Percentiles rank a stretch among this genome's conserved stretches.
Evolutionary conservation across 1,139 yeast species (phyloP).

Genomic region (Hanseniaspora gamundiae): DNA sequence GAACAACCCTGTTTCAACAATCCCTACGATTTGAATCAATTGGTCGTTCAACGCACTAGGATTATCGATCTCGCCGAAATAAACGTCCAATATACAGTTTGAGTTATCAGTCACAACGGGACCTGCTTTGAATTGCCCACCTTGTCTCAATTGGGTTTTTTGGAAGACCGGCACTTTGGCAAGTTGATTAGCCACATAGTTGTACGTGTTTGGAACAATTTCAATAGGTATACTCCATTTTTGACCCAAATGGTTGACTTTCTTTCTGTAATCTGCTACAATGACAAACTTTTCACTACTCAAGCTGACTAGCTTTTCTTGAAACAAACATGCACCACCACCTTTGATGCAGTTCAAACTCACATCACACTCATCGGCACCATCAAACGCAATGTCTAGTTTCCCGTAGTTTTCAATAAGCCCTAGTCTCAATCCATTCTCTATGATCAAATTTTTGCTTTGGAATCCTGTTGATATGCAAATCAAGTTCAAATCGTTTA

Average conservation of each 20-base stretch:
- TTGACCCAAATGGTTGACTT: slow-evolving; percentile 53
- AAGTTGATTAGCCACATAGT: slow-evolving; percentile 59
- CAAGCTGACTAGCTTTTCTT: slow-evolving; percentile 86
- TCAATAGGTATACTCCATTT: slow-evolving; percentile 97
- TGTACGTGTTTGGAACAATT: slow-evolving; percentile 81
- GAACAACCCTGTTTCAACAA: slow-evolving; percentile 93
- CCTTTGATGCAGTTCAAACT: slow-evolving; percentile 84
- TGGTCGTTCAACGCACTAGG: slow-evolving; percentile 46
- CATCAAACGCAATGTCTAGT: slow-evolving; percentile 91
- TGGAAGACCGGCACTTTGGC: slow-evolving; percentile 29
- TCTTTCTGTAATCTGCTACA: slow-evolving; percentile 89
- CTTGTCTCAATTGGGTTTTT: slow-evolving; percentile 61
- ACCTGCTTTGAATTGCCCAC: slow-evolving; percentile 90
- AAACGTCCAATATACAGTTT: slow-evolving; percentile 86
- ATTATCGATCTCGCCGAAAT: slow-evolving; percentile 67
- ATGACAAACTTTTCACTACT: slow-evolving; percentile 67
- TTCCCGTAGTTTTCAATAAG: slow-evolving; percentile 69
- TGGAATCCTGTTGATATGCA: slow-evolving; percentile 98
- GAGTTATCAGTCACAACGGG: slow-evolving; percentile 97
- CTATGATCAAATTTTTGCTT: slow-evolving; percentile 72
- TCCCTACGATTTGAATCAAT: slow-evolving; percentile 77
- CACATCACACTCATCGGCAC: slow-evolving; percentile 93
- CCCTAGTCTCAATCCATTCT: slow-evolving; percentile 69
- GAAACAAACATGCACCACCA: slow-evolving; percentile 97
- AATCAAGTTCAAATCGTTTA: slow-evolving; percentile 34